phyloP scores from a whole-genome alignment of 805 yeast genomes.

The Pichia exigua region DNA sequence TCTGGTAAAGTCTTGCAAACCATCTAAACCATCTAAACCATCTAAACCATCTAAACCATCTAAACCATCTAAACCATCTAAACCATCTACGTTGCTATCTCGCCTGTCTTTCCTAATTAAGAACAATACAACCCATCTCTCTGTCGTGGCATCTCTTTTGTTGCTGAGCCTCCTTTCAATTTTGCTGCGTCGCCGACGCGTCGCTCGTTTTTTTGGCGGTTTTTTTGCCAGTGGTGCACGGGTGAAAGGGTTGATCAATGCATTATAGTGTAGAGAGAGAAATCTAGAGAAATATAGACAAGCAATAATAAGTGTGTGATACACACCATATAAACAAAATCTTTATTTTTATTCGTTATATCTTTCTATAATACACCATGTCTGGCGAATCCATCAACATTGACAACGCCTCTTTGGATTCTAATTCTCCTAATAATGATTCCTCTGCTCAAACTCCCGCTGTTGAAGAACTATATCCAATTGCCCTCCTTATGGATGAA shows the following conservation, averaged over 20 bases:
- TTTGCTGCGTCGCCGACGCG: not conserved
- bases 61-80: not conserved
- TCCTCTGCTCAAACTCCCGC: not conserved
- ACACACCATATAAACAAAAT: too few relatives aligned
- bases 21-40: not conserved
- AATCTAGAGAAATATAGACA: too few relatives aligned
- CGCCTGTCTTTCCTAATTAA: not conserved
- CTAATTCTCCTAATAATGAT: not conserved
- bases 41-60: not conserved
- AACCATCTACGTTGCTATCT: not conserved
- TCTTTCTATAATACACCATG: not conserved
- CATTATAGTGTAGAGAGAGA: too few relatives aligned
- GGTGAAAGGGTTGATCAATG: not conserved
- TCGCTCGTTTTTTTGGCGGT: not conserved
- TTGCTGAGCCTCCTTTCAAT: not conserved
- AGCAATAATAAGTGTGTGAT: too few relatives aligned
- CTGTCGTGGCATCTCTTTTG: not conserved
- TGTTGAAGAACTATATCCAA: conserved; percentile 71
- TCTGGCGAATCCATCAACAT: not conserved
- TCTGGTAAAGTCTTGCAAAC: too few relatives aligned
- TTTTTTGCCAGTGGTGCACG: not conserved
- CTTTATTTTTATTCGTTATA: too few relatives aligned
- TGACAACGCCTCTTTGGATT: not conserved
- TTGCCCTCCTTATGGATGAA: conserved; percentile 95
- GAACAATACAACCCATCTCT: not conserved